These are phyloP conservation scores for Potentilla sterilis DNA, from an alignment of 306 rosid genomes.

Conservation along the genomic window DNA sequence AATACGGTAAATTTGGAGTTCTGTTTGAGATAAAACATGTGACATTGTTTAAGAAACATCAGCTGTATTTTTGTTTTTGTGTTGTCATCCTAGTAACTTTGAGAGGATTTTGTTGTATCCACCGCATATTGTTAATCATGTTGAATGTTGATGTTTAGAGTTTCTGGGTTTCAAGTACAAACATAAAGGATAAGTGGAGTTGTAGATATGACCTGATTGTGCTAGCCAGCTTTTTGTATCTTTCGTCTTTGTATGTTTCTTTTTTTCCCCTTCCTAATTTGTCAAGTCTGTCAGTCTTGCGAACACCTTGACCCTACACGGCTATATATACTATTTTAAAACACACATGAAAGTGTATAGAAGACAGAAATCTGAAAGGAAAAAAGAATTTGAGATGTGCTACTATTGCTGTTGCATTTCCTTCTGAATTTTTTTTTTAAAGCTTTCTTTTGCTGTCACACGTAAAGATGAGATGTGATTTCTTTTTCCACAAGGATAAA, in stretches of 20 bases:
- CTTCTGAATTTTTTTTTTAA: not conserved
- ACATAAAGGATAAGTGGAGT: not conserved
- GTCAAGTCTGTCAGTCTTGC: not conserved
- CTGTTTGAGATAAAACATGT: not conserved
- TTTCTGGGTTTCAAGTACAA: not conserved
- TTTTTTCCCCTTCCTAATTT: too few relatives aligned
- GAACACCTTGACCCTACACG: not conserved
- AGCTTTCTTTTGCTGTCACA: not conserved
- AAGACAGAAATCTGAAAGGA: not conserved
- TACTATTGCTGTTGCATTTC: not conserved
- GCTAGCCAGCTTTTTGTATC: not conserved
- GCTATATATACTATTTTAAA: not conserved
- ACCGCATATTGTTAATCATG: not conserved
- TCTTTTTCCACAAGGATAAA: not conserved
- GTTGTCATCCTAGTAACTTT: not conserved
- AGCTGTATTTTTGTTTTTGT: not conserved
- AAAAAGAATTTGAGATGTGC: not conserved
- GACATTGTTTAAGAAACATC: not conserved
- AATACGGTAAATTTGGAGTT: slow-evolving; percentile 60
- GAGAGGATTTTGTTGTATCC: not conserved
- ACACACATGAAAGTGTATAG: not conserved
- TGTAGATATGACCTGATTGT: not conserved
- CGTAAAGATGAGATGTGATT: not conserved
- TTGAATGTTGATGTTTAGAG: slow-evolving; percentile 3
- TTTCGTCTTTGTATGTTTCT: not conserved